phyloP scores from a whole-genome alignment of 176 grass and related monocot genomes.

The Pharus latifolius region DNA sequence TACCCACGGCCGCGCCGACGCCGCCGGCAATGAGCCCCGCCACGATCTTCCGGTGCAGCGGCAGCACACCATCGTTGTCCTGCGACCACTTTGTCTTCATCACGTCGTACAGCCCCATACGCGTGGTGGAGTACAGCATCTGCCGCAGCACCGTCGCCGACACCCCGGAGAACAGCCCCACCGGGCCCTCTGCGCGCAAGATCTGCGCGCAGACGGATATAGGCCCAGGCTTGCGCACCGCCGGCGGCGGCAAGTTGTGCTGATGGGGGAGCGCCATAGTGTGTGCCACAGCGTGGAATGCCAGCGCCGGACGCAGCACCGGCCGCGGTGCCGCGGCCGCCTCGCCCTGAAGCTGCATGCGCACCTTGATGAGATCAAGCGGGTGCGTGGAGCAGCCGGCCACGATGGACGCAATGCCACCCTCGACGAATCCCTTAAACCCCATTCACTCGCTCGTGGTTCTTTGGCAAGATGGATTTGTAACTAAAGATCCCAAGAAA shows the following conservation, averaged over 20 bases:
- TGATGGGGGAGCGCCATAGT: conserved; percentile 35
- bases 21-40: conserved; percentile 72
- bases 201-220: conserved; percentile 69
- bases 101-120: conserved; percentile 92
- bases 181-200: conserved; percentile 67
- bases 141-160: conserved; percentile 82
- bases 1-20: conserved; percentile 72
- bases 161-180: conserved; percentile 66
- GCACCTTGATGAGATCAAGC: conserved; percentile 87
- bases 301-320: conserved; percentile 51
- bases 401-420: conserved; percentile 82
- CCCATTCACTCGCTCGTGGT: conserved; percentile 55
- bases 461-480: too few relatives aligned
- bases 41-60: conserved; percentile 60
- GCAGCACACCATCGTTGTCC: conserved; percentile 41
- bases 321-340: background rate
- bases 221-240: conserved; percentile 63
- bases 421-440: conserved; percentile 83
- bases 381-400: conserved; percentile 93
- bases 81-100: conserved; percentile 64
- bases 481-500: too few relatives aligned
- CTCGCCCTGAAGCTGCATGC: conserved; percentile 90
- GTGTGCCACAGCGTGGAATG: conserved; percentile 29
- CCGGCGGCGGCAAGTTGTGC: conserved; percentile 7
- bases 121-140: conserved; percentile 91